Evolutionary conservation across 2,329 filamentous ascomycete genomes (phyloP).

Genomic region (Rhinocladiella mackenziei): DNA sequence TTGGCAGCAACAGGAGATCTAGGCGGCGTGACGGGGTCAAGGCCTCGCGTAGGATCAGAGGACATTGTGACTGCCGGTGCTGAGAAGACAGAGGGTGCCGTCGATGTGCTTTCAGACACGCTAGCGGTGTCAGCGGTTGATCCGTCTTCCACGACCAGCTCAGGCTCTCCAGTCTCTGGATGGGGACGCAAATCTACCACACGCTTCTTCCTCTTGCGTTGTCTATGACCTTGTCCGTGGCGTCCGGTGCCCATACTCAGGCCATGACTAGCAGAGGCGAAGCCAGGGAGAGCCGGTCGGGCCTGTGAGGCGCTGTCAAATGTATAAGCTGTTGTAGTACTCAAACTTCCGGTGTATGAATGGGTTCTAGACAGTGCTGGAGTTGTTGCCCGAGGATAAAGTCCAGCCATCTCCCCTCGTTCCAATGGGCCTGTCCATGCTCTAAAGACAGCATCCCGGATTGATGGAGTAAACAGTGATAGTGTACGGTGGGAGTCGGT

Average conservation of each 20-base stretch:
- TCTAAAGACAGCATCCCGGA: constrained; percentile 83
- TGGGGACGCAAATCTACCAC: constrained; percentile 46
- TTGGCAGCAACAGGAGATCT: constrained; percentile 39
- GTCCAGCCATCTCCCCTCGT: constrained; percentile 53
- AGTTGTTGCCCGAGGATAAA: constrained; percentile 36
- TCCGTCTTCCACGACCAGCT: constrained; percentile 43
- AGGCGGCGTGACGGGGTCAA: constrained; percentile 53
- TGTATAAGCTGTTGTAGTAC: constrained; percentile 61
- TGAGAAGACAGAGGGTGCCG: constrained; percentile 48
- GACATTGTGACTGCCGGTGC: constrained; percentile 49
- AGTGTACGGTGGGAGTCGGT: constrained; percentile 86
- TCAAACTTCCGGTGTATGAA: constrained; percentile 53
- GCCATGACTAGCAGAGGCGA: constrained; percentile 40
- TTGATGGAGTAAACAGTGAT: constrained; percentile 86
- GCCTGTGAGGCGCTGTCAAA: constrained; percentile 71
- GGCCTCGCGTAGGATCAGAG: constrained; percentile 50
- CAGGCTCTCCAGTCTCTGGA: constrained; percentile 38
- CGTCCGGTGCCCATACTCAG: constrained; percentile 40
- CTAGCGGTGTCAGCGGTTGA: constrained; percentile 30
- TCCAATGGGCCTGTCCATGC: constrained; percentile 83
- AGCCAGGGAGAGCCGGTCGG: constrained; percentile 41
- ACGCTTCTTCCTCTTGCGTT: constrained; percentile 48
- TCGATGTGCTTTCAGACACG: constrained; percentile 39
- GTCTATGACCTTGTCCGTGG: constrained; percentile 45
- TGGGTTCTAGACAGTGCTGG: constrained; percentile 59